phyloP scores from a whole-genome alignment of 2,329 filamentous ascomycete genomes.

The Botryotinia convoluta region DNA sequence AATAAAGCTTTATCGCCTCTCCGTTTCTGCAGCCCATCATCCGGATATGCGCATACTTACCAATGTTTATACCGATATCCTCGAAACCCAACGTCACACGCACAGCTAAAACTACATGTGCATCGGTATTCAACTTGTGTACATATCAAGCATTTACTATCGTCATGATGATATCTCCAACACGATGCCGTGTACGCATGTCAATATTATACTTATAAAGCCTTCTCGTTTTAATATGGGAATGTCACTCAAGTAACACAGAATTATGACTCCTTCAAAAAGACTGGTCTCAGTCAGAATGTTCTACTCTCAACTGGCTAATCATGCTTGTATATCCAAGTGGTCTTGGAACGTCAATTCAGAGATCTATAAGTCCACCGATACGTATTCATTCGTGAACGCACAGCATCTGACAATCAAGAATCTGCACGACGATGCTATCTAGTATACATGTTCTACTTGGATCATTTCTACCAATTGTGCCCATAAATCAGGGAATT shows the following conservation, averaged over 20 bases:
- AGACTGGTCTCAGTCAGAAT: neutral
- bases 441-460: neutral
- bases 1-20: slow-evolving; percentile 4
- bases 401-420: neutral
- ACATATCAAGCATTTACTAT: neutral
- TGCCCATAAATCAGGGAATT: neutral
- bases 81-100: slow-evolving; percentile 10
- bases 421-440: slow-evolving; percentile 3
- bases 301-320: neutral
- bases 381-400: neutral
- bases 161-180: neutral
- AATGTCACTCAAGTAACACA: slow-evolving; percentile 8
- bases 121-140: neutral
- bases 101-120: neutral
- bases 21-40: slow-evolving; percentile 8
- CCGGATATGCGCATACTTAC: slow-evolving; percentile 2
- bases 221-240: neutral
- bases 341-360: neutral
- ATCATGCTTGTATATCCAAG: neutral
- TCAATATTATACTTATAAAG: neutral
- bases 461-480: neutral
- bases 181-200: neutral
- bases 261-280: neutral
- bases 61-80: neutral
- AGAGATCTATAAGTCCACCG: neutral